A percentile compares a stretch with the other conserved stretches of the same genome.
Conservation (phyloP, 1,139 yeast species). For the Keqinozyma sinolaborantium region DNA sequence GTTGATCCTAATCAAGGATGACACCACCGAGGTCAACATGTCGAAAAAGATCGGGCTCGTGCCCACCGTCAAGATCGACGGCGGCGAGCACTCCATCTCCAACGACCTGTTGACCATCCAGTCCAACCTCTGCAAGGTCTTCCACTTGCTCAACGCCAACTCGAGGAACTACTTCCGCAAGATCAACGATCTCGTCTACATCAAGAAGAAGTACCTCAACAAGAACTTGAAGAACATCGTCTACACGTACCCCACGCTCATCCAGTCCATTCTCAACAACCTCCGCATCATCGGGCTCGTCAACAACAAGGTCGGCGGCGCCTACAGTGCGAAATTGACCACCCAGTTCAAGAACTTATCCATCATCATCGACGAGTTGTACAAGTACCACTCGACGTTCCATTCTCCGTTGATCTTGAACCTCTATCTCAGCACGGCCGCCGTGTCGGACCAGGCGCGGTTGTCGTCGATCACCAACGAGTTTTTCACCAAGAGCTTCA, state of each 20-base stretch:
- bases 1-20: constrained; percentile 32
- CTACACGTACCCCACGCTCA: constrained; percentile 73
- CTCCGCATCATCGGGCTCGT: constrained; percentile 49
- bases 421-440: constrained; percentile 54
- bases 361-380: constrained; percentile 68
- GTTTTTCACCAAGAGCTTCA: constrained; percentile 82
- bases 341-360: constrained; percentile 71
- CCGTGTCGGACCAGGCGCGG: constrained; percentile 72
- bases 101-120: constrained; percentile 51
- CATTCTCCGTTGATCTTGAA: constrained; percentile 49
- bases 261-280: constrained; percentile 55
- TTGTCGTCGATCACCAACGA: constrained; percentile 67
- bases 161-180: constrained; percentile 45
- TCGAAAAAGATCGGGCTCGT: constrained; percentile 37
- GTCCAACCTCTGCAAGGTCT: constrained; percentile 66
- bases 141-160: constrained; percentile 53
- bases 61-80: constrained; percentile 26
- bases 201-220: constrained; percentile 53
- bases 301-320: constrained; percentile 15
- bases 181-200: constrained; percentile 52
- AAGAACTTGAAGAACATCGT: constrained; percentile 53
- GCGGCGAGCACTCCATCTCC: constrained; percentile 28
- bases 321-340: constrained; percentile 25
- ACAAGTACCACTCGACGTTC: constrained; percentile 42
- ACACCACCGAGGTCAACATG: constrained; percentile 24